Evolutionary conservation across 352 stramenopile genomes (phyloP).

Genomic region (Globisporangium paroecandrum): DNA sequence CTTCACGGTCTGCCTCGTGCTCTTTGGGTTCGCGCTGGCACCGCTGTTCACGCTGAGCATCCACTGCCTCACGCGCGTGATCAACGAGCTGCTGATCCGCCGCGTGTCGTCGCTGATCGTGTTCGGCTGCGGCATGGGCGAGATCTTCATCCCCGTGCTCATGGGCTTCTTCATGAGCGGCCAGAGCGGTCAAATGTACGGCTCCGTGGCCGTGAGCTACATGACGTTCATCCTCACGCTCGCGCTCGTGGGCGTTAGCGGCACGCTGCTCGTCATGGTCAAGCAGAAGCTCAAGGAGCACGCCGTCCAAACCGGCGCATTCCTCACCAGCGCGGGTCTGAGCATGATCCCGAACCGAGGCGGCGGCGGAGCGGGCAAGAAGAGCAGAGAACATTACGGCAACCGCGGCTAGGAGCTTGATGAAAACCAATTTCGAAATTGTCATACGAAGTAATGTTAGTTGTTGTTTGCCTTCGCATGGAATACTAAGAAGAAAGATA

Average conservation of each 20-base stretch:
- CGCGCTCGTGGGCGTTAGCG: constrained; percentile 60
- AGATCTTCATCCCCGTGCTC: constrained; percentile 79
- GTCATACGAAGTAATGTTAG: not conserved
- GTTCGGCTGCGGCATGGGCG: constrained; percentile 79
- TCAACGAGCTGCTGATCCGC: constrained; percentile 75
- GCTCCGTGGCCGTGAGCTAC: constrained; percentile 68
- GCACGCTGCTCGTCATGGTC: constrained; percentile 72
- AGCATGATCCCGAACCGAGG: constrained; percentile 7
- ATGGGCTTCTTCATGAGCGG: constrained; percentile 88
- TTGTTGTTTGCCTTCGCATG: not conserved
- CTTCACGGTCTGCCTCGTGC: constrained; percentile 51
- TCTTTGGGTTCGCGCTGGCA: constrained; percentile 64
- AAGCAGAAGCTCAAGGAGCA: constrained; percentile 52
- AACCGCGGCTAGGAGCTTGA: not conserved
- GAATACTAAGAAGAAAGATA: not conserved
- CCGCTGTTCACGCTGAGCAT: constrained; percentile 81
- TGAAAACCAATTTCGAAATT: constrained; percentile 1
- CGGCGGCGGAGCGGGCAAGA: not conserved
- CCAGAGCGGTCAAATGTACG: constrained; percentile 72
- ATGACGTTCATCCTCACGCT: constrained; percentile 78
- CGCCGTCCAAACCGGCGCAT: constrained; percentile 8
- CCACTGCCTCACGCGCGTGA: constrained; percentile 79
- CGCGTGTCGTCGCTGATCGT: constrained; percentile 82
- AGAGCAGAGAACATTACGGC: constrained; percentile 7
- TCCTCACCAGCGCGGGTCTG: not conserved